A percentile compares a stretch with the other conserved stretches of the same genome.
Evolutionary conservation across 345 rosid species (phyloP).

Genomic region (Euphorbia lathyris): DNA sequence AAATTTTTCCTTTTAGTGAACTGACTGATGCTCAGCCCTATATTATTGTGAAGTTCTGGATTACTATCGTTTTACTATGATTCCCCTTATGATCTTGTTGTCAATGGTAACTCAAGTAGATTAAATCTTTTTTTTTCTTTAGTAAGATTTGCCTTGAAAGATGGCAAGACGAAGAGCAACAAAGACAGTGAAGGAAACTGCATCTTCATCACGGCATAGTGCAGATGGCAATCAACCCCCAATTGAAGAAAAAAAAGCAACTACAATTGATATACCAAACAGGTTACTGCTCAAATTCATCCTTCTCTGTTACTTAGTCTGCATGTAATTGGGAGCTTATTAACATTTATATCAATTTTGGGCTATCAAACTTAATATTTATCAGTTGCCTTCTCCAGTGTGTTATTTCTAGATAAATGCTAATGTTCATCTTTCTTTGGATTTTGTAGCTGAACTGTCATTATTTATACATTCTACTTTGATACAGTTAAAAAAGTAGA

Average conservation of each 20-base stretch:
- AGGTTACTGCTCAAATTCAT: neutral
- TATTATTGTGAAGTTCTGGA: no score
- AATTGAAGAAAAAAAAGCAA: slow-evolving; percentile 2
- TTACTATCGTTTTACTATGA: no score
- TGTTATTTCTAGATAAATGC: neutral
- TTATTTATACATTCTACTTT: no score
- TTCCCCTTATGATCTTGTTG: no score
- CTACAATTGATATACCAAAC: neutral
- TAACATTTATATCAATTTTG: neutral
- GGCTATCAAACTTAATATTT: neutral
- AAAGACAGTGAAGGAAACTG: neutral
- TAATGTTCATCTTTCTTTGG: neutral
- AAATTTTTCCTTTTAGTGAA: no score
- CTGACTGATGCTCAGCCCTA: no score
- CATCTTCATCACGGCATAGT: neutral
- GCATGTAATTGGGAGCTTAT: neutral
- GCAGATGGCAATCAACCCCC: neutral
- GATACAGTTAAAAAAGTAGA: no score
- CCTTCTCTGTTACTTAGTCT: neutral
- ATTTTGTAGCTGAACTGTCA: no score
- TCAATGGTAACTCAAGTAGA: no score
- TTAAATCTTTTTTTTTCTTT: no score
- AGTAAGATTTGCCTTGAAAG: neutral
- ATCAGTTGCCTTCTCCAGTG: neutral
- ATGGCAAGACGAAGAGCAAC: neutral